Conservation (phyloP, 192 early-diverging fungal species). For the Coemansia sp. region DNA sequence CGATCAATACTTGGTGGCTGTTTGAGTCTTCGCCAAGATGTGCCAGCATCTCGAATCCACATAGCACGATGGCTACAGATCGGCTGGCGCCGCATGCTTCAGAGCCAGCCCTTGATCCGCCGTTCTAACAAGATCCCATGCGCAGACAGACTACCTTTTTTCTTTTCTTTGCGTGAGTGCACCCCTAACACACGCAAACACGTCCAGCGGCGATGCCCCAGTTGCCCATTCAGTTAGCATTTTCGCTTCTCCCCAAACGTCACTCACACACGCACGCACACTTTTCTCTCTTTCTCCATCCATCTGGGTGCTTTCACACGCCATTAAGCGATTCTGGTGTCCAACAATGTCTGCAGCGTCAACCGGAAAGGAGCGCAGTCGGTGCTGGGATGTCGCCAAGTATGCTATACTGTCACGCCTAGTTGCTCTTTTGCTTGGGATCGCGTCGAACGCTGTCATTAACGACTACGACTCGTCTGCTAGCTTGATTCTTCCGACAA, state of each 20-base stretch:
- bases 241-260: not conserved
- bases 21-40: too few species aligned
- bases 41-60: too few species aligned
- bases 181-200: not conserved
- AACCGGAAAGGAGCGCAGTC: slow-evolving; percentile 3
- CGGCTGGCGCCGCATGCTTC: too few species aligned
- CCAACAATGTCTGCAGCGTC: not conserved
- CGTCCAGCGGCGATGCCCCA: not conserved
- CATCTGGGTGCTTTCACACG: not conserved
- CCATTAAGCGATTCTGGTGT: not conserved
- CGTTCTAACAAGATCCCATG: not conserved
- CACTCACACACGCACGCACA: not conserved
- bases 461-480: slow-evolving; percentile 64
- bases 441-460: slow-evolving; percentile 51
- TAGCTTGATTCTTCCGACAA: slow-evolving; percentile 21
- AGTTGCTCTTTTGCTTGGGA: slow-evolving; percentile 49
- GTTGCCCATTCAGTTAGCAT: not conserved
- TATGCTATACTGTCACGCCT: slow-evolving; percentile 55
- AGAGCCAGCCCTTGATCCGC: too few species aligned
- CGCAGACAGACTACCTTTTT: not conserved
- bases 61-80: not conserved
- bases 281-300: not conserved
- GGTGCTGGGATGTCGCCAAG: slow-evolving; percentile 42
- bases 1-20: too few species aligned
- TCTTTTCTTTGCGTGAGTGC: not conserved